A percentile compares a stretch with the other conserved stretches of the same genome.
These are phyloP conservation scores for Rhynchospora tenuis DNA, from an alignment of 176 grass and related monocot genomes.

Conservation along the genomic window DNA sequence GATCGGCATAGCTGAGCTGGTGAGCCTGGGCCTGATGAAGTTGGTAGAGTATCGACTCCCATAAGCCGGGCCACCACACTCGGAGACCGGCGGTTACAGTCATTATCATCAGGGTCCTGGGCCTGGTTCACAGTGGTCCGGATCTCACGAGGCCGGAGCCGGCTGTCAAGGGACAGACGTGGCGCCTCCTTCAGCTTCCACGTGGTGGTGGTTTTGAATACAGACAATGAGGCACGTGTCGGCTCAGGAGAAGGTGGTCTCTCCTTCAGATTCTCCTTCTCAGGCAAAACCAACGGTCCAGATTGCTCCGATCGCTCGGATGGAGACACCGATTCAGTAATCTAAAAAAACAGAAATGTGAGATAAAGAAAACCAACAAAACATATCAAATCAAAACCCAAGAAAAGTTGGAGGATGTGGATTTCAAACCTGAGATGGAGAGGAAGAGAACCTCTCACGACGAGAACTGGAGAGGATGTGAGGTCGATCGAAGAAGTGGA, in stretches of 20 bases:
- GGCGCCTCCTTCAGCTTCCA: constrained; percentile 45
- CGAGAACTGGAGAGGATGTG: constrained; percentile 38
- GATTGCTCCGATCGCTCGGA: constrained; percentile 76
- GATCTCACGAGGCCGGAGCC: constrained; percentile 69
- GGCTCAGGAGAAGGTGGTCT: constrained; percentile 42
- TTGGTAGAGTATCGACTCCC: constrained; percentile 74
- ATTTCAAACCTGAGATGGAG: neutral
- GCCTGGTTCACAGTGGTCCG: constrained; percentile 21
- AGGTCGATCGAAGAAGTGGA: constrained; percentile 78
- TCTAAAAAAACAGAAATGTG: constrained; percentile 21
- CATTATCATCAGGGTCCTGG: constrained; percentile 17
- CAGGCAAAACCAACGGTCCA: constrained; percentile 16
- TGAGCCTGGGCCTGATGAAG: neutral
- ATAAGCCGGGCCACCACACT: constrained; percentile 87
- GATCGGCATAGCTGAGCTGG: constrained; percentile 55
- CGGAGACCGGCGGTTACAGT: constrained; percentile 55
- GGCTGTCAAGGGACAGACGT: constrained; percentile 85
- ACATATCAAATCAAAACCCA: neutral
- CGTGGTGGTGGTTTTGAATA: neutral
- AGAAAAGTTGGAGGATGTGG: neutral
- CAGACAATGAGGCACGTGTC: constrained; percentile 40
- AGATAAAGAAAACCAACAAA: neutral
- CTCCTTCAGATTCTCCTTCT: constrained; percentile 20
- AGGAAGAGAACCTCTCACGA: constrained; percentile 1
- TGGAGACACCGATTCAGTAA: constrained; percentile 58